A percentile compares a stretch with the other conserved stretches of the same genome.
phyloP scores from a whole-genome alignment of 2,329 filamentous ascomycete species.

The Helotiales sp. region DNA sequence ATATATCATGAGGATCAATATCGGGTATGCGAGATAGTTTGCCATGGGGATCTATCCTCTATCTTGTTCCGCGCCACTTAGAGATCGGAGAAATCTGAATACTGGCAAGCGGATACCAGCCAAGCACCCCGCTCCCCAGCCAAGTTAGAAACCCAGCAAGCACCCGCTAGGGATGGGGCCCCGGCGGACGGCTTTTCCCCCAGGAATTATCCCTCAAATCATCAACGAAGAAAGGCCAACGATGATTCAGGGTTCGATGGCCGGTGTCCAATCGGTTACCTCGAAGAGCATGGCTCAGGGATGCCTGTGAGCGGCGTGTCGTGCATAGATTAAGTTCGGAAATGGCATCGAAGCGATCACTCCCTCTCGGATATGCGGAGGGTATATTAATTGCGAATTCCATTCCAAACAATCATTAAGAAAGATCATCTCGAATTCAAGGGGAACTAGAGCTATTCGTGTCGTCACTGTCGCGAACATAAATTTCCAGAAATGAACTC shows the following conservation, averaged over 20 bases:
- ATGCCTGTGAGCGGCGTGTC: background rate
- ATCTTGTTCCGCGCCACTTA: background rate
- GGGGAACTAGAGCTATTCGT: background rate
- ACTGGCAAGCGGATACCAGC: background rate
- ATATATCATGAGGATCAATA: background rate
- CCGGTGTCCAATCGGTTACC: conserved; percentile 1
- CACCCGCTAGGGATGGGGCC: too few species aligned
- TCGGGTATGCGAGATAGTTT: background rate
- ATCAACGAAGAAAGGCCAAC: background rate
- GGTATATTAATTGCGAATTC: background rate
- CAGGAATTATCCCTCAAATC: conserved; percentile 8
- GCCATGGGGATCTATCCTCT: background rate
- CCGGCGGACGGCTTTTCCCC: background rate
- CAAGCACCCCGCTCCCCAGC: background rate
- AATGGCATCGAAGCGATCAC: background rate
- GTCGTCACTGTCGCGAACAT: background rate
- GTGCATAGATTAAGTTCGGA: background rate
- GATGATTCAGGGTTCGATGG: background rate
- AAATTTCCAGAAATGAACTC: background rate
- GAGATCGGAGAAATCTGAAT: background rate
- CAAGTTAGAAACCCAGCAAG: background rate
- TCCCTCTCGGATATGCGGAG: background rate
- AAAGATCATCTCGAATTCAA: background rate
- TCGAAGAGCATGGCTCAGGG: background rate
- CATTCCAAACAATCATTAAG: background rate